Conservation (phyloP, 345 rosid genomes). For the Gynandropsis gynandra region DNA sequence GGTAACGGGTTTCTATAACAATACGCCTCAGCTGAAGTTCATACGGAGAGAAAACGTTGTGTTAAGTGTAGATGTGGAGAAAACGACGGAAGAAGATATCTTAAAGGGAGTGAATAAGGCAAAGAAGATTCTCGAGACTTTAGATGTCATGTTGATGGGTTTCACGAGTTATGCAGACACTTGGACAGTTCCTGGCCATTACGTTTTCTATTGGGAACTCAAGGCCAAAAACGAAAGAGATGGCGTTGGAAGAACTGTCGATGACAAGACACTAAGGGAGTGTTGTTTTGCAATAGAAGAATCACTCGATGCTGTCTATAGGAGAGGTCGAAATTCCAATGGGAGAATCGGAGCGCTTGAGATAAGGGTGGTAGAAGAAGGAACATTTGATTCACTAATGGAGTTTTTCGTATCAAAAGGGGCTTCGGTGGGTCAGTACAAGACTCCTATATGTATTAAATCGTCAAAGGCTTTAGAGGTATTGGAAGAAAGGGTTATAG, state of each 20-base stretch:
- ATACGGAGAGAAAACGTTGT: slow-evolving; percentile 57
- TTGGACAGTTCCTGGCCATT: slow-evolving; percentile 62
- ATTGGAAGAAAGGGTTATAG: slow-evolving; percentile 47
- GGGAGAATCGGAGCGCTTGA: slow-evolving; percentile 65
- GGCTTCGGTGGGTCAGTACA: slow-evolving; percentile 71
- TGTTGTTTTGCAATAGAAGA: slow-evolving; percentile 58
- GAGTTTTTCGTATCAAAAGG: slow-evolving; percentile 63
- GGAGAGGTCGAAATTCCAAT: slow-evolving; percentile 54
- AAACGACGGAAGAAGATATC: slow-evolving; percentile 72
- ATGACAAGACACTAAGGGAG: slow-evolving; percentile 23
- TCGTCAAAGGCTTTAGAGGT: slow-evolving; percentile 38
- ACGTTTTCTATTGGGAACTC: slow-evolving; percentile 70
- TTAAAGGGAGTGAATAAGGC: slow-evolving; percentile 56
- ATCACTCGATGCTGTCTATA: slow-evolving; percentile 50
- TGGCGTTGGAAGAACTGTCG: not conserved
- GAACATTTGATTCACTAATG: slow-evolving; percentile 71
- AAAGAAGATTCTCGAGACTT: slow-evolving; percentile 40
- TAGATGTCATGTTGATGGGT: slow-evolving; percentile 48
- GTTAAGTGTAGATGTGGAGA: slow-evolving; percentile 66
- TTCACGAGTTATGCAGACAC: slow-evolving; percentile 63
- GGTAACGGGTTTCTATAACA: slow-evolving; percentile 61
- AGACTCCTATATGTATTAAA: slow-evolving; percentile 72
- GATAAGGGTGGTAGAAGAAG: slow-evolving; percentile 55
- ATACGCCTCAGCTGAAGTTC: slow-evolving; percentile 64
- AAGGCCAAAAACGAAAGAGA: not conserved